Evolutionary conservation across 306 rosid genomes (phyloP).

Genomic region (Dryas octopetala): DNA sequence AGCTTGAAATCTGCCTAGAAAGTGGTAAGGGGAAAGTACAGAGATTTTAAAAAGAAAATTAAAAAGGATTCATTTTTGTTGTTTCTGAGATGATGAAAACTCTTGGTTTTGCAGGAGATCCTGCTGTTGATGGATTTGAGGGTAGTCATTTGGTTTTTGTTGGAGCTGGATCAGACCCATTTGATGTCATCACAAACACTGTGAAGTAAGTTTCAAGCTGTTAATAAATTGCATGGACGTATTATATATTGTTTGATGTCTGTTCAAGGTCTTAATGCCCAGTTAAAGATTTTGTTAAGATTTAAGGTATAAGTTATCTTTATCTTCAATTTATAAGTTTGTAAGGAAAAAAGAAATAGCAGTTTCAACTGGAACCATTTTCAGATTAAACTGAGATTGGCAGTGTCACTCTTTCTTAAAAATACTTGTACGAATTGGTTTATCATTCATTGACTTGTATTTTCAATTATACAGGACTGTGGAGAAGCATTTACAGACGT

Average conservation of each 20-base stretch:
- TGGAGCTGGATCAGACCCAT: conserved; percentile 86
- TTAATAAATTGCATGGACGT: background rate
- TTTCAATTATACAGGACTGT: conserved; percentile 49
- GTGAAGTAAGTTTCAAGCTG: conserved; percentile 59
- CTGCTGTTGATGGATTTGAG: conserved; percentile 66
- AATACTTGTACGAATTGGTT: background rate
- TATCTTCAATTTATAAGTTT: background rate
- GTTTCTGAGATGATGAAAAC: conserved; percentile 10
- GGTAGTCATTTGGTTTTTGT: conserved; percentile 81
- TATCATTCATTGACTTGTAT: conserved; percentile 1
- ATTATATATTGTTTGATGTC: background rate
- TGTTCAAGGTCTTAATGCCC: background rate
- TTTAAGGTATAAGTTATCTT: background rate
- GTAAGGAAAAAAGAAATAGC: background rate
- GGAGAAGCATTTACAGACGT: conserved; percentile 80
- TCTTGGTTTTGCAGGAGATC: conserved; percentile 62
- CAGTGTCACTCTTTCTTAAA: background rate
- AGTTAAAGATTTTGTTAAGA: background rate
- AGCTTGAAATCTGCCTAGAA: conserved; percentile 88
- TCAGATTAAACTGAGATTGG: background rate
- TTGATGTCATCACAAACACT: conserved; percentile 72
- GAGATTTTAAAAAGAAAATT: background rate
- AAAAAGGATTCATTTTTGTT: background rate
- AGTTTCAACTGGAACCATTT: background rate
- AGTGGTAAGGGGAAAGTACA: conserved; percentile 52